These are phyloP conservation scores for Boechera stricta DNA, from an alignment of 345 rosid genomes.

Conservation along the genomic window DNA sequence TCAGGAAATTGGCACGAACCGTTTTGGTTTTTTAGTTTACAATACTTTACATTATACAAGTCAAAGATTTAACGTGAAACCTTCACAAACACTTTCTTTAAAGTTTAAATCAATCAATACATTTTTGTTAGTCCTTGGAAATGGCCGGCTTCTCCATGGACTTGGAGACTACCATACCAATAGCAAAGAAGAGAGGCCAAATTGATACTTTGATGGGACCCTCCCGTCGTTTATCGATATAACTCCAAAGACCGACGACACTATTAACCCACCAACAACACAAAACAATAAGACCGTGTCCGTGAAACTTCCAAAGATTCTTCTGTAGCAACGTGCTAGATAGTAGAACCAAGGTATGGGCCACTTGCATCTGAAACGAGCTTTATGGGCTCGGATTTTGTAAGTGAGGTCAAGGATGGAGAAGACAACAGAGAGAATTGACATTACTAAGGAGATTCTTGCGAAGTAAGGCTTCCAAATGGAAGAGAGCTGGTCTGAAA, in stretches of 20 bases:
- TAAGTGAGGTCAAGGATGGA: not conserved
- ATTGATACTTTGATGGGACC: slow-evolving; percentile 23
- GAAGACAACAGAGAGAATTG: slow-evolving; percentile 6
- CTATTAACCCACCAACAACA: slow-evolving; percentile 4
- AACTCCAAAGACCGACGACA: not conserved
- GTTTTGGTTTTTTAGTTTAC: not conserved
- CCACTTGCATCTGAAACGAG: slow-evolving; percentile 21
- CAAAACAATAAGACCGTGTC: slow-evolving; percentile 29
- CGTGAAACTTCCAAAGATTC: not conserved
- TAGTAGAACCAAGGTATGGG: slow-evolving; percentile 33
- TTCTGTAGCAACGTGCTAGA: slow-evolving; percentile 12
- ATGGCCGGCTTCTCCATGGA: slow-evolving; percentile 20
- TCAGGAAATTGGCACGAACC: not conserved
- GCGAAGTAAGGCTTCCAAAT: slow-evolving; percentile 1
- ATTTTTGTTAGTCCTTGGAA: not conserved
- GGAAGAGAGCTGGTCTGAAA: slow-evolving; percentile 10
- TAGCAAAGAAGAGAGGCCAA: slow-evolving; percentile 3
- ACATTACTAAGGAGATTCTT: slow-evolving; percentile 3
- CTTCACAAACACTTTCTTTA: not conserved
- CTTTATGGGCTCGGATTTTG: not conserved
- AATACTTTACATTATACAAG: too few species aligned
- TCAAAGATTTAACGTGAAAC: too few species aligned
- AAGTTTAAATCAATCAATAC: not conserved
- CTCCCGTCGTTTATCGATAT: not conserved
- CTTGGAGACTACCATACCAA: slow-evolving; percentile 8